Evolutionary conservation across 768 basidiomycete species (phyloP).

Genomic region (Suillus decipiens): DNA sequence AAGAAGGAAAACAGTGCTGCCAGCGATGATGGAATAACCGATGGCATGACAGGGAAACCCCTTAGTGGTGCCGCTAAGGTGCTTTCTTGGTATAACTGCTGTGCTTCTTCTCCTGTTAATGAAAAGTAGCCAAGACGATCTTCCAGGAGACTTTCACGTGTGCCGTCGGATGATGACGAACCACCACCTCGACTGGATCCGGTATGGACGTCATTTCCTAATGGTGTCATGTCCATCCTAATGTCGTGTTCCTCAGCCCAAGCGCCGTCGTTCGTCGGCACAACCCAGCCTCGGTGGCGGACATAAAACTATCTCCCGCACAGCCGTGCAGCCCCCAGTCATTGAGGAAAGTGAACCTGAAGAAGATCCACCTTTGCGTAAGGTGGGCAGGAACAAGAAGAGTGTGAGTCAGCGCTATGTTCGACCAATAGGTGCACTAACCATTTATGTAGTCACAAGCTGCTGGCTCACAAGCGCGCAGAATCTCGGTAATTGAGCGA

Average conservation of each 20-base stretch:
- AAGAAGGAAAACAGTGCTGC: slow-evolving; percentile 70
- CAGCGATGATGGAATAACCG: slow-evolving; percentile 80
- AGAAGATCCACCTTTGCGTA: slow-evolving; percentile 59
- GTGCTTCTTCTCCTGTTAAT: slow-evolving; percentile 11
- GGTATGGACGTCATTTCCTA: slow-evolving; percentile 39
- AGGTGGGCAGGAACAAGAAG: slow-evolving; percentile 62
- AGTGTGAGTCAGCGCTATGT: slow-evolving; percentile 39
- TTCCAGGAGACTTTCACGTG: slow-evolving; percentile 65
- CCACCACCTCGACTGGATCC: slow-evolving; percentile 52
- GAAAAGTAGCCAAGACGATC: slow-evolving; percentile 47
- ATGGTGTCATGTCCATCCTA: slow-evolving; percentile 11
- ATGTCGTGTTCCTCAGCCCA: slow-evolving; percentile 50
- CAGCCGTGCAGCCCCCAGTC: slow-evolving; percentile 43
- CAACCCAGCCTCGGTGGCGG: slow-evolving; percentile 65
- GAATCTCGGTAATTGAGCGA: slow-evolving; percentile 49
- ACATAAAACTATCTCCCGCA: slow-evolving; percentile 37
- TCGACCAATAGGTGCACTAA: slow-evolving; percentile 11
- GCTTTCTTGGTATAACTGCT: slow-evolving; percentile 12
- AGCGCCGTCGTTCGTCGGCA: slow-evolving; percentile 78
- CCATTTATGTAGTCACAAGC: slow-evolving; percentile 42
- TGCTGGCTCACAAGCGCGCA: slow-evolving; percentile 53
- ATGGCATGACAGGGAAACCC: slow-evolving; percentile 79
- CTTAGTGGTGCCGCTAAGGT: slow-evolving; percentile 54
- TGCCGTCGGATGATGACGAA: slow-evolving; percentile 46
- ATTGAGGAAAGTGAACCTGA: slow-evolving; percentile 80